Percentiles rank a stretch among this genome's conserved stretches.
phyloP scores from a whole-genome alignment of 495 filamentous ascomycete genomes.

The Pseudevernia furfuracea region DNA sequence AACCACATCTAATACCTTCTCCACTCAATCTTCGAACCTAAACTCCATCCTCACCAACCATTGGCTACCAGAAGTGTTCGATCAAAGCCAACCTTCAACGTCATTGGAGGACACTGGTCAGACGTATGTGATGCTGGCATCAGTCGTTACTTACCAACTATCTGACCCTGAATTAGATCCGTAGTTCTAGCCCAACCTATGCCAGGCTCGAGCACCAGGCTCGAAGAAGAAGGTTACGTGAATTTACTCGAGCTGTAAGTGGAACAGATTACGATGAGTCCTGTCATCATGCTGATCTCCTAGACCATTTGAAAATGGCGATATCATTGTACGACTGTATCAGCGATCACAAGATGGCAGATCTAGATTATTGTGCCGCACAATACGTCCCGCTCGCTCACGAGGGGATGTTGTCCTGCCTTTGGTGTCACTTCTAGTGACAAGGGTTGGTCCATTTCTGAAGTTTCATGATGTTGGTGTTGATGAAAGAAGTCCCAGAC shows the following conservation, averaged over 20 bases:
- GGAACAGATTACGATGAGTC: background rate
- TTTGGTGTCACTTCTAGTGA: slow-evolving; percentile 46
- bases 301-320: slow-evolving; percentile 38
- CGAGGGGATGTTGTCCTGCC: slow-evolving; percentile 44
- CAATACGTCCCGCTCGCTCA: slow-evolving; percentile 32
- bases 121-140: slow-evolving; percentile 32
- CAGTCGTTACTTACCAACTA: background rate
- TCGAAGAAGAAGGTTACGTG: slow-evolving; percentile 25
- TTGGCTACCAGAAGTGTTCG: slow-evolving; percentile 48
- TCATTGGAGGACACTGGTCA: slow-evolving; percentile 34
- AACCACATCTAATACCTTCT: slow-evolving; percentile 33
- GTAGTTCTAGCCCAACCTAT: slow-evolving; percentile 35
- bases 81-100: slow-evolving; percentile 34
- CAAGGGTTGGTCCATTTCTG: slow-evolving; percentile 45
- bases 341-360: slow-evolving; percentile 46
- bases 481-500: slow-evolving; percentile 17
- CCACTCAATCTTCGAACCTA: slow-evolving; percentile 32
- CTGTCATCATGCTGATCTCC: slow-evolving; percentile 15
- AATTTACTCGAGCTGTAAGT: slow-evolving; percentile 42
- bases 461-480: slow-evolving; percentile 47
- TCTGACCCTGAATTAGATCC: slow-evolving; percentile 37
- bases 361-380: slow-evolving; percentile 51
- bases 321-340: slow-evolving; percentile 50
- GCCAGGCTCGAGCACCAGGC: background rate
- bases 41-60: slow-evolving; percentile 34